Percentiles rank a stretch among this genome's conserved stretches.
Conservation (phyloP, 2,329 filamentous ascomycete genomes). For the Penicillium sclerotigenum region DNA sequence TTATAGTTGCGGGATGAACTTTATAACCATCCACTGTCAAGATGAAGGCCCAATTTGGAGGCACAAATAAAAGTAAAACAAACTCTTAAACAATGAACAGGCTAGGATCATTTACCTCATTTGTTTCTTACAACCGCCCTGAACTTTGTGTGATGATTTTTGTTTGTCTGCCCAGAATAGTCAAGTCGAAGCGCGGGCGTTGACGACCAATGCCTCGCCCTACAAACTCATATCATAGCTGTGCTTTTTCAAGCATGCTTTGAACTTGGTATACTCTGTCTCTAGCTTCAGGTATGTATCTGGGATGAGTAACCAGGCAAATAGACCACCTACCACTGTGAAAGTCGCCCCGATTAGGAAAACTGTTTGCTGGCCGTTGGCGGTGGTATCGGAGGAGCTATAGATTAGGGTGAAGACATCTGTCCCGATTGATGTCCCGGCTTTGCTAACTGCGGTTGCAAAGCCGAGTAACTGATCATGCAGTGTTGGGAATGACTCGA, state of each 20-base stretch:
- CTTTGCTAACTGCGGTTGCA: slow-evolving; percentile 49
- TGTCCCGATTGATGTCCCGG: slow-evolving; percentile 51
- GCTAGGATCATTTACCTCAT: background rate
- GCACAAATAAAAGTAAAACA: no score
- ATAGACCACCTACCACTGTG: slow-evolving; percentile 46
- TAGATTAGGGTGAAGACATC: slow-evolving; percentile 53
- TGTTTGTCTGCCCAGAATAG: background rate
- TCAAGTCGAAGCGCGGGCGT: background rate
- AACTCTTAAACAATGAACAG: background rate
- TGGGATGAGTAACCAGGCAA: slow-evolving; percentile 48
- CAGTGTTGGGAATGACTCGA: slow-evolving; percentile 52
- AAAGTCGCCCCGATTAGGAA: slow-evolving; percentile 54
- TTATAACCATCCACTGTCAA: no score
- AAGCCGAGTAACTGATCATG: slow-evolving; percentile 52
- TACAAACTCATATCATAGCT: slow-evolving; percentile 37
- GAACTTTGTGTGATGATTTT: background rate
- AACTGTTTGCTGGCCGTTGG: slow-evolving; percentile 49
- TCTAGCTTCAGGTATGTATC: slow-evolving; percentile 45
- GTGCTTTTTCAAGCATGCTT: slow-evolving; percentile 43
- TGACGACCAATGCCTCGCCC: slow-evolving; percentile 10
- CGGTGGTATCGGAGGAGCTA: slow-evolving; percentile 40
- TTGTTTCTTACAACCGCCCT: background rate
- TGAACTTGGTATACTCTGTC: slow-evolving; percentile 47
- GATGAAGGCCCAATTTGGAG: no score
- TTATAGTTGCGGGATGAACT: background rate